Conservation (phyloP, 345 rosid genomes). For the Ceriops decandra region DNA sequence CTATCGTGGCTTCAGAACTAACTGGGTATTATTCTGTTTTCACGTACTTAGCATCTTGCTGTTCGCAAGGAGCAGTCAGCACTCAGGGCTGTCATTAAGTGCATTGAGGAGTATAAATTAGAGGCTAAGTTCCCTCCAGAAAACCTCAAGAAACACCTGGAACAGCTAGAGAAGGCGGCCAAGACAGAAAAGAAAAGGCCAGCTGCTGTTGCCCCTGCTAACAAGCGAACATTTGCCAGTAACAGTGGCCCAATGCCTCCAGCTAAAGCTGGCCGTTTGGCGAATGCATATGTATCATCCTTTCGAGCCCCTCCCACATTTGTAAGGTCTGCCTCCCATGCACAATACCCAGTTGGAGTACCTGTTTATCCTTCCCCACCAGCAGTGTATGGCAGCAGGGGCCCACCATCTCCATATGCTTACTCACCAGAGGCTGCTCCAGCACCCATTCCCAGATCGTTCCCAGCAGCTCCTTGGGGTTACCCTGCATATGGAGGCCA, state of each 20-base stretch:
- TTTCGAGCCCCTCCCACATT: slow-evolving; percentile 66
- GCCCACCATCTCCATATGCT: slow-evolving; percentile 53
- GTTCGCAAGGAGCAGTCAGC: slow-evolving; percentile 95
- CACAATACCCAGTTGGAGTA: slow-evolving; percentile 58
- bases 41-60: slow-evolving; percentile 54
- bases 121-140: slow-evolving; percentile 80
- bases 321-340: slow-evolving; percentile 78
- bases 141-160: slow-evolving; percentile 93
- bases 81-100: slow-evolving; percentile 76
- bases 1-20: not conserved
- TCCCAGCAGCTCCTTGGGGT: slow-evolving; percentile 54
- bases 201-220: slow-evolving; percentile 67
- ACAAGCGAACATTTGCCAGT: slow-evolving; percentile 83
- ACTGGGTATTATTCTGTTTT: slow-evolving; percentile 6
- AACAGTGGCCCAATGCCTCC: slow-evolving; percentile 98
- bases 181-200: slow-evolving; percentile 89
- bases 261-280: slow-evolving; percentile 92
- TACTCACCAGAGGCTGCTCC: slow-evolving; percentile 62
- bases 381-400: slow-evolving; percentile 50
- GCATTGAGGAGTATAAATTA: slow-evolving; percentile 97
- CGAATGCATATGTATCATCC: slow-evolving; percentile 89
- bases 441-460: slow-evolving; percentile 43
- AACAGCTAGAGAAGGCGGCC: slow-evolving; percentile 79
- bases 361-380: slow-evolving; percentile 72
- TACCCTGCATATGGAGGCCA: slow-evolving; percentile 58